phyloP scores from a whole-genome alignment of 1,284 basidiomycete species.

The Cutaneotrichosporon daszewskae region DNA sequence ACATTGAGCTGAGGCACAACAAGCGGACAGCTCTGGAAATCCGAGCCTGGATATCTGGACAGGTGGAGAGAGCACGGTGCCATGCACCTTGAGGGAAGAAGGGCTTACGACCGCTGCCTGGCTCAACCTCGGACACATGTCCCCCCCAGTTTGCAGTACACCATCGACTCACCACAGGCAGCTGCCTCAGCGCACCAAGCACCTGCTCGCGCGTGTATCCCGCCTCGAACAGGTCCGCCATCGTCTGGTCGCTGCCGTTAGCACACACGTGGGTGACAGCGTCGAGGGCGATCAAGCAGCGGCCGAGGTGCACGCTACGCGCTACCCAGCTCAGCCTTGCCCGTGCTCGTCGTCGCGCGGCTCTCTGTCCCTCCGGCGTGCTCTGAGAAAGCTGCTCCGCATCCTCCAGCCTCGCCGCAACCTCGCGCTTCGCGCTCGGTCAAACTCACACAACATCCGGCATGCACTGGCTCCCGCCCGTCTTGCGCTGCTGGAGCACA shows the following conservation, averaged over 20 bases:
- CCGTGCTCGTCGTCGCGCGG: too few species aligned
- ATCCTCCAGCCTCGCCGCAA: not conserved
- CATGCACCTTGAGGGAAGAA: too few species aligned
- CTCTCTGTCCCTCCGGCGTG: not conserved
- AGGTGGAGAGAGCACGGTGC: too few species aligned
- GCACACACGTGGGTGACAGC: not conserved
- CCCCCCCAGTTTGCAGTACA: not conserved
- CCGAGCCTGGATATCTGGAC: too few species aligned
- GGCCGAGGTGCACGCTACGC: too few species aligned
- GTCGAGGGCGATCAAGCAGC: too few species aligned
- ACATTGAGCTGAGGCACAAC: too few species aligned
- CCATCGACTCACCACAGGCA: slow-evolving; percentile 71
- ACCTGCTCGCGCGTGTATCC: slow-evolving; percentile 70
- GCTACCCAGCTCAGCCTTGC: too few species aligned
- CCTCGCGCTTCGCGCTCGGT: not conserved
- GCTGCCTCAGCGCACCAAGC: slow-evolving; percentile 64
- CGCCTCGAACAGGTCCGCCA: slow-evolving; percentile 62
- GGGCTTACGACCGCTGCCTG: too few species aligned
- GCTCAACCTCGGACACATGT: too few species aligned
- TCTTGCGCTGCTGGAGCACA: slow-evolving; percentile 68
- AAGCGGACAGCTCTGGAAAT: too few species aligned
- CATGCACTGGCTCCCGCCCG: slow-evolving; percentile 69
- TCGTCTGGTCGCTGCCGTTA: slow-evolving; percentile 59
- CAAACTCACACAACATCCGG: slow-evolving; percentile 73
- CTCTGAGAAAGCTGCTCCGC: too few species aligned